phyloP scores from a whole-genome alignment of 1,139 yeast species.

The Zygoascus meyerae region DNA sequence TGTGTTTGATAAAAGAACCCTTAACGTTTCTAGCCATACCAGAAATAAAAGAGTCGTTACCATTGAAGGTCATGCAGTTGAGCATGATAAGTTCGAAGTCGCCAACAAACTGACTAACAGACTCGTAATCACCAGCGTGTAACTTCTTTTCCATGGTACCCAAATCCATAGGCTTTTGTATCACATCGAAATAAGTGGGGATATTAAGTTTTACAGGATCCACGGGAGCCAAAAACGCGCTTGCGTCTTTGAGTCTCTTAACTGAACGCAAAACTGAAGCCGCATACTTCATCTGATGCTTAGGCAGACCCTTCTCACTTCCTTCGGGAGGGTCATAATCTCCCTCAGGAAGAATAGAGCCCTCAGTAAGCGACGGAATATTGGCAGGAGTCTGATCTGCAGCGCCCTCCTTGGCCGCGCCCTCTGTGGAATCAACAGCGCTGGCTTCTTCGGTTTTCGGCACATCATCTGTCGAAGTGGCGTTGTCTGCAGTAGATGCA shows the following conservation, averaged over 20 bases:
- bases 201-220: constrained; percentile 83
- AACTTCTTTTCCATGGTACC: constrained; percentile 84
- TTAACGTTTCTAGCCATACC: constrained; percentile 88
- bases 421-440: constrained; percentile 6
- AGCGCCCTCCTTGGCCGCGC: constrained; percentile 18
- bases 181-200: constrained; percentile 81
- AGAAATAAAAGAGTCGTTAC: constrained; percentile 73
- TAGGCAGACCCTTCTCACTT: constrained; percentile 56
- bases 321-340: constrained; percentile 24
- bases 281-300: constrained; percentile 70
- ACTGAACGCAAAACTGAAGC: constrained; percentile 51
- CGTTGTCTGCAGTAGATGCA: not conserved
- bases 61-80: constrained; percentile 82
- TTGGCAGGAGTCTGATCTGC: not conserved
- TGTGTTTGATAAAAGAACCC: constrained; percentile 88
- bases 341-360: constrained; percentile 18
- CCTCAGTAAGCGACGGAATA: not conserved
- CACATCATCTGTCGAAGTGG: constrained; percentile 6
- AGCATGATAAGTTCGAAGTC: constrained; percentile 83
- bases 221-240: constrained; percentile 84
- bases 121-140: constrained; percentile 60
- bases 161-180: constrained; percentile 88
- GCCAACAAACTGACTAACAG: constrained; percentile 59
- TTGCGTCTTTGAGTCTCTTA: constrained; percentile 86
- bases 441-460: constrained; percentile 1